Evolutionary conservation across 2,329 filamentous ascomycete species (phyloP).

Genomic region (Apiospora koreana): DNA sequence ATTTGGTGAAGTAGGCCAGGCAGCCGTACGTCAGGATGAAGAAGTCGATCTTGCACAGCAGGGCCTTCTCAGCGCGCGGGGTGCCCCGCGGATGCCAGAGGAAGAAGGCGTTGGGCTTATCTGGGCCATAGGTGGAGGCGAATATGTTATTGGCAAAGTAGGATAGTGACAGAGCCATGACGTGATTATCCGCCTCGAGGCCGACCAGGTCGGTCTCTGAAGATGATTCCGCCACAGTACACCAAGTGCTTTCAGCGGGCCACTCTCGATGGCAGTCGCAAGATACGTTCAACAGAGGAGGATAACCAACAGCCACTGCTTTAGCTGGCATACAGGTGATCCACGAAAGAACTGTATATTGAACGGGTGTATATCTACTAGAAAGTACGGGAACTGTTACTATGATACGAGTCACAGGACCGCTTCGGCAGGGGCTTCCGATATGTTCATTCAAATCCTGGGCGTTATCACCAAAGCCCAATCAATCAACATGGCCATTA

Average conservation of each 20-base stretch:
- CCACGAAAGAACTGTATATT: neutral
- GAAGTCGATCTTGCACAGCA: slow-evolving; percentile 32
- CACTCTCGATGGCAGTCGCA: too few relatives aligned
- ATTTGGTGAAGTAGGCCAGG: slow-evolving; percentile 30
- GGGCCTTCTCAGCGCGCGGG: slow-evolving; percentile 24
- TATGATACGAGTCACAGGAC: too few relatives aligned
- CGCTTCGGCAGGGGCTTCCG: neutral
- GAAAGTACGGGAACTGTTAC: too few relatives aligned
- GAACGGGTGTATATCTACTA: neutral
- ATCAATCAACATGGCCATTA: neutral
- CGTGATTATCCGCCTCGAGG: neutral
- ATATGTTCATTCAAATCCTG: neutral
- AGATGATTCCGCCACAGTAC: too few relatives aligned
- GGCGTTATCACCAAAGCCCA: neutral
- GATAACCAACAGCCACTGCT: too few relatives aligned
- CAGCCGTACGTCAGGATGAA: slow-evolving; percentile 31
- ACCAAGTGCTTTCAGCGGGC: too few relatives aligned
- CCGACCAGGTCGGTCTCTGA: too few relatives aligned
- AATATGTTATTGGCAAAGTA: slow-evolving; percentile 27
- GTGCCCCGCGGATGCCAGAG: slow-evolving; percentile 29
- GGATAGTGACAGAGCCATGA: slow-evolving; percentile 17
- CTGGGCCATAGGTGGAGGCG: slow-evolving; percentile 29
- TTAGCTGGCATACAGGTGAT: neutral
- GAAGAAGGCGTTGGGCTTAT: slow-evolving; percentile 26
- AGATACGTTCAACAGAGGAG: too few relatives aligned